Percentiles rank a stretch among this genome's conserved stretches.
phyloP scores from a whole-genome alignment of 495 filamentous ascomycete genomes.

The Aspergillus nanangensis region DNA sequence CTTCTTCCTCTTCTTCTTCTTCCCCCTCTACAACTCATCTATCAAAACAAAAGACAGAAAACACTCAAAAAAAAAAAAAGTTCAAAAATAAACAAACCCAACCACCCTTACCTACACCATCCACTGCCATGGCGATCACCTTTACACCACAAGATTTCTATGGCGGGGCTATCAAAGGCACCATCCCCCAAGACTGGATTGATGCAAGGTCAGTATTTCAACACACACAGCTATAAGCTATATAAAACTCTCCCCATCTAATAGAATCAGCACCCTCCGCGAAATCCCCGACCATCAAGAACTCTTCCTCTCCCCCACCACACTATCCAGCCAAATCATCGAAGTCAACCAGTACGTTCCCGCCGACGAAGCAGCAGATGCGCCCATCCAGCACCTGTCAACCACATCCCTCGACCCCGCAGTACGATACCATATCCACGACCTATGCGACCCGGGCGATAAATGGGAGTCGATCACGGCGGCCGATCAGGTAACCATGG shows the following conservation, averaged over 20 bases:
- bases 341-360: constrained; percentile 77
- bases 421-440: constrained; percentile 69
- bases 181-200: constrained; percentile 67
- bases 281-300: constrained; percentile 94
- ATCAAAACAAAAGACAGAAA: too few relatives aligned
- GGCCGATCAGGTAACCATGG: constrained; percentile 23
- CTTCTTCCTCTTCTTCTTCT: too few relatives aligned
- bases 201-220: constrained; percentile 67
- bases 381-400: constrained; percentile 24
- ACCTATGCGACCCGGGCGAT: constrained; percentile 61
- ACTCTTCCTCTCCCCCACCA: constrained; percentile 77
- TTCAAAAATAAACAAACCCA: not conserved
- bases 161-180: constrained; percentile 72
- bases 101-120: not conserved
- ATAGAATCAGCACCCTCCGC: constrained; percentile 73
- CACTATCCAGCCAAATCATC: constrained; percentile 77
- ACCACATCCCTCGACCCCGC: constrained; percentile 44
- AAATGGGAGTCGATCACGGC: constrained; percentile 54
- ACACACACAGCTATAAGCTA: not conserved
- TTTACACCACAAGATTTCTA: constrained; percentile 64
- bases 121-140: constrained; percentile 28
- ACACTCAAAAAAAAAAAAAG: too few relatives aligned
- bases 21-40: too few relatives aligned
- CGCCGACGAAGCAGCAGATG: constrained; percentile 31
- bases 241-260: too few relatives aligned